phyloP scores from a whole-genome alignment of 2,329 filamentous ascomycete genomes.

The Dothiorella sarmentorum region DNA sequence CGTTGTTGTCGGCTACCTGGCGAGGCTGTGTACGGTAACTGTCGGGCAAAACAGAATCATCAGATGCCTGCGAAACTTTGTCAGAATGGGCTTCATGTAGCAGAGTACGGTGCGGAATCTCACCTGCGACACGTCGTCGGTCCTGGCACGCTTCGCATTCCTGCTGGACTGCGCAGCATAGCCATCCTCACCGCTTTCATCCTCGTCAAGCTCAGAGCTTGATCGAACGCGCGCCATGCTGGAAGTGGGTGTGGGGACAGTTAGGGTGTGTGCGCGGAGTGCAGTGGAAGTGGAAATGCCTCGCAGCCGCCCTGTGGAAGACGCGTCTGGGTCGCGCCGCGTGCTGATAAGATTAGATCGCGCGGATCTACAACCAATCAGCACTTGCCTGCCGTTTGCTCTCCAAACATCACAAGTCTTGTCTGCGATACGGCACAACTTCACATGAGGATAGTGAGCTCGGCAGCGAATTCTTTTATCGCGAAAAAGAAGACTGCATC shows the following conservation, averaged over 20 bases:
- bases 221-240: constrained; percentile 9
- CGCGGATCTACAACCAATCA: not conserved
- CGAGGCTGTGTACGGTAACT: constrained; percentile 18
- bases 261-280: no score
- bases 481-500: no score
- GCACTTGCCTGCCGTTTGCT: no score
- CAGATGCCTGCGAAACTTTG: not conserved
- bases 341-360: constrained; percentile 15
- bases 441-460: no score
- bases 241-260: not conserved
- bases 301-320: not conserved
- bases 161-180: not conserved
- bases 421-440: no score
- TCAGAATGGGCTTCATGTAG: not conserved
- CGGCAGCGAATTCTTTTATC: no score
- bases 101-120: not conserved
- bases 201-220: constrained; percentile 9
- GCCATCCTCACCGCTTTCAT: not conserved
- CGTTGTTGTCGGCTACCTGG: constrained; percentile 15
- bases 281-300: no score
- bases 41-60: constrained; percentile 13
- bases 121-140: constrained; percentile 7
- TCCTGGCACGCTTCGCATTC: constrained; percentile 4
- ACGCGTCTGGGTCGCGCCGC: constrained; percentile 14
- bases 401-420: not conserved